phyloP scores from a whole-genome alignment of 2,329 filamentous ascomycete genomes.

The Drechslera avenae region DNA sequence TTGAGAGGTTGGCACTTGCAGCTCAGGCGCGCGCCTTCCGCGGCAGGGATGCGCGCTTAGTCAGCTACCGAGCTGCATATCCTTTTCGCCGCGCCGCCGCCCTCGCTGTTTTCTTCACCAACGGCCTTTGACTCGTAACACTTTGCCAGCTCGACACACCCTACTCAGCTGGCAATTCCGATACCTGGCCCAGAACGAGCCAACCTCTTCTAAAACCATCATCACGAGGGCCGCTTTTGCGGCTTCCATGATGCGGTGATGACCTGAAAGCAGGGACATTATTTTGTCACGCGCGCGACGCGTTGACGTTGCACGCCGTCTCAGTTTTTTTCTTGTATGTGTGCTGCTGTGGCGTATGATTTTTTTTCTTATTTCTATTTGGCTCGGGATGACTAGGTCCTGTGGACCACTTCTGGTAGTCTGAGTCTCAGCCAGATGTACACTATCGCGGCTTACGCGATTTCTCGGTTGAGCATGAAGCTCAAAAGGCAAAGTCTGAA shows the following conservation, averaged over 20 bases:
- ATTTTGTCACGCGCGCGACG: conserved; percentile 36
- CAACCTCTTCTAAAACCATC: conserved; percentile 80
- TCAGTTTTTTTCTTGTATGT: conserved; percentile 21
- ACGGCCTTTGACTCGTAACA: conserved; percentile 77
- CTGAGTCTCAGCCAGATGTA: conserved; percentile 46
- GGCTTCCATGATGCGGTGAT: conserved; percentile 70
- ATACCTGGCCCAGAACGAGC: conserved; percentile 71
- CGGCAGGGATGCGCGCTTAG: conserved; percentile 22
- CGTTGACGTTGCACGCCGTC: conserved; percentile 20
- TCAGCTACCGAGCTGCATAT: conserved; percentile 18
- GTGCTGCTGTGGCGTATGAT: conserved; percentile 15
- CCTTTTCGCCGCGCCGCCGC: conserved; percentile 26
- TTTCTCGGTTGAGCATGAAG: conserved; percentile 46
- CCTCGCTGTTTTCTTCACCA: conserved; percentile 43
- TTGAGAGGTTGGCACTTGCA: conserved; percentile 33
- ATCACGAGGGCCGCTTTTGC: conserved; percentile 68
- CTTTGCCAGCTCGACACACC: conserved; percentile 62
- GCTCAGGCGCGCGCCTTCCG: conserved; percentile 28
- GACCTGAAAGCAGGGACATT: conserved; percentile 69
- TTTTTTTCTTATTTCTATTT: conserved; percentile 5
- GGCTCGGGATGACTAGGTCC: conserved; percentile 42
- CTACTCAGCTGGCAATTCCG: conserved; percentile 72
- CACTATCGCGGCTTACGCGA: conserved; percentile 33
- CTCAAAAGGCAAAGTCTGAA: conserved; percentile 46
- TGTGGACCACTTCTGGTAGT: conserved; percentile 48